Evolutionary conservation across 169 alveolate species (phyloP).

Genomic region (Perkinsus chesapeaki): DNA sequence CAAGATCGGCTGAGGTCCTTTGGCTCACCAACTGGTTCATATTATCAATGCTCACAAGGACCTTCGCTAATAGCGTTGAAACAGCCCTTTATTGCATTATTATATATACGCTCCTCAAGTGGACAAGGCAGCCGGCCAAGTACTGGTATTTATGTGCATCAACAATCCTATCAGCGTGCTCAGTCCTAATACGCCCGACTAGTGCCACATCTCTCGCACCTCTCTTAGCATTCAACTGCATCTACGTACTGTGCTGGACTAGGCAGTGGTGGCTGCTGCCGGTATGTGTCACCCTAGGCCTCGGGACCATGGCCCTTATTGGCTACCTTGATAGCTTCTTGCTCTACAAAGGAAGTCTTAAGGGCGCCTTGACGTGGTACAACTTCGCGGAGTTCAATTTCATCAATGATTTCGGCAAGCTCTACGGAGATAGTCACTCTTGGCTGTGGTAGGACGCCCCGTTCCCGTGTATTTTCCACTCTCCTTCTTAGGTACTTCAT

Average conservation of each 20-base stretch:
- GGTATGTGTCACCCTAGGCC: not conserved
- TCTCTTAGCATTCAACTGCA: not conserved
- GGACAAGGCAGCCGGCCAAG: not conserved
- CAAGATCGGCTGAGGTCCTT: not conserved
- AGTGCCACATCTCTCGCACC: slow-evolving; percentile 11
- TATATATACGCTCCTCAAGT: not conserved
- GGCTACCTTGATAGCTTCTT: not conserved
- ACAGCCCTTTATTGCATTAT: not conserved
- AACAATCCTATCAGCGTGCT: not conserved
- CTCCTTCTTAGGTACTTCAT: not conserved
- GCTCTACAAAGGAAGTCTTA: not conserved
- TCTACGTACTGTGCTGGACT: not conserved
- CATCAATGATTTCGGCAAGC: slow-evolving; percentile 6
- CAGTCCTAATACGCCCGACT: slow-evolving; percentile 14
- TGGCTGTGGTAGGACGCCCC: not conserved
- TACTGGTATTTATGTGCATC: not conserved
- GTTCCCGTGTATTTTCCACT: not conserved
- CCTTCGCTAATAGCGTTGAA: slow-evolving; percentile 14
- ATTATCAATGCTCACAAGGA: slow-evolving; percentile 9
- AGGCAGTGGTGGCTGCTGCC: not conserved
- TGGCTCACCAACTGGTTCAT: slow-evolving; percentile 19
- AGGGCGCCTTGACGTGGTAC: not conserved
- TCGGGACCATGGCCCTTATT: not conserved
- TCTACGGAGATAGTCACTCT: slow-evolving; percentile 2
- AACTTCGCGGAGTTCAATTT: slow-evolving; percentile 18